Base-by-base conservation (phyloP, 495 filamentous ascomycete genomes). In the Patellaria atrata region DNA sequence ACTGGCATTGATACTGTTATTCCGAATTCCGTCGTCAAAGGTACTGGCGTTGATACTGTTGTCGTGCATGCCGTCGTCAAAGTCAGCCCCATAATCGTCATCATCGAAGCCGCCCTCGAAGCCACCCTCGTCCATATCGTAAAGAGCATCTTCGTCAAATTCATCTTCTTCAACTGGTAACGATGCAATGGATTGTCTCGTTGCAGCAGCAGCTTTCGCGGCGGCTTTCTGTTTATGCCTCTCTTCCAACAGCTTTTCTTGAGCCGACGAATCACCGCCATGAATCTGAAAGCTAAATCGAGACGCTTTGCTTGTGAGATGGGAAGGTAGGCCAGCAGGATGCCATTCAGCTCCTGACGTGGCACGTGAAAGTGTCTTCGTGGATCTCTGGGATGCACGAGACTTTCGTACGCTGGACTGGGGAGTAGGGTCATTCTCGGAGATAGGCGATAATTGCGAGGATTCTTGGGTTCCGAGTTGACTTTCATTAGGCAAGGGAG, bases 201-300 rank as follows among this genome's bases (percentile, higher is more conserved):
- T n/a, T n/a, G n/a, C n/a, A n/a, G n/a, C n/a, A n/a, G 47, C 49
- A 29, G 63, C 60, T 50, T 64, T 69, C 30, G 69, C 67, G 20
- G 67, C 60, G 22, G 77, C 75, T 32, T 79, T 75, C 37, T 79
- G 70, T 34, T 80, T 75, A 44, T 89, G 79, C 24, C 82, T 74
- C 50, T 93, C 84, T 59, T 94, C 85, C 11, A 94, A 55, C 2
- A 86, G 49, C 49, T 75, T 76, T 53, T 94, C 85, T 52, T 92
- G 75, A 8, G 68, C 68, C 4, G 78, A 75, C 10, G 81, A 74
- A 21, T 80, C 83, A n/a, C 77, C 72, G 8, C 71, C 70, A 14
- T 56, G 63, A 68, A 93, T 81, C 48, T 94, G 84, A 47, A 94
- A 94, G 50, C 83, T 91, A 45, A 94, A 93, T 7, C 85, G 64